Conservation (phyloP, 768 basidiomycete species). For the Russula virescens region DNA sequence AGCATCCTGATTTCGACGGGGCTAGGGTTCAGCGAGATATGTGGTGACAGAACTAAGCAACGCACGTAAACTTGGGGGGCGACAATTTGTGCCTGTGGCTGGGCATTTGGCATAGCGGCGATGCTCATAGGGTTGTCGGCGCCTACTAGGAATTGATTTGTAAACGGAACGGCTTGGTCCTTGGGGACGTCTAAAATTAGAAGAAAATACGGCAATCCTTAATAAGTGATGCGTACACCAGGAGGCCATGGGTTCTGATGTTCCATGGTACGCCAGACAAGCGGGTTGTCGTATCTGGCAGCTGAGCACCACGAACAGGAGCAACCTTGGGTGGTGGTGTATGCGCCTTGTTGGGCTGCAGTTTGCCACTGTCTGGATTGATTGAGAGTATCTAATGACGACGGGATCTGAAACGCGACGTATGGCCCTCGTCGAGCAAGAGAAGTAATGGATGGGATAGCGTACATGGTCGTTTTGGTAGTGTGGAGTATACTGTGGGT, state of each 20-base stretch:
- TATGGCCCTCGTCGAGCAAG: too few relatives aligned
- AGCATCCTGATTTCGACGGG: background rate
- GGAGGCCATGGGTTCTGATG: background rate
- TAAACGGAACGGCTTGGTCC: background rate
- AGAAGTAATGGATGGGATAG: too few relatives aligned
- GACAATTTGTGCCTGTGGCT: background rate
- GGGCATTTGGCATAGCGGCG: background rate
- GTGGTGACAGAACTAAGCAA: background rate
- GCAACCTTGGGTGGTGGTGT: background rate
- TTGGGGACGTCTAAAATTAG: background rate
- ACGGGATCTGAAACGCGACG: background rate
- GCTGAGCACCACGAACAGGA: background rate
- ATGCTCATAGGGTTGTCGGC: background rate
- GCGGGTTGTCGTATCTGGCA: background rate
- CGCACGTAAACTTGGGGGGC: background rate
- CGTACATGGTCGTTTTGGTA: too few relatives aligned
- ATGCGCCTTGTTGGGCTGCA: background rate
- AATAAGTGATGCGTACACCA: background rate
- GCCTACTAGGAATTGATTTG: background rate
- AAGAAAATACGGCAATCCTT: too few relatives aligned
- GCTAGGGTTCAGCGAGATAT: background rate
- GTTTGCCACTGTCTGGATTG: background rate
- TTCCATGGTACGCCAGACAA: background rate
- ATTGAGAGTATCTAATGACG: background rate
- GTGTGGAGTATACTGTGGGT: too few relatives aligned